Evolutionary conservation across 2,329 filamentous ascomycete species (phyloP), one percentile per base, ranked within the genome.

Genomic region (Macroventuria anomochaeta): DNA sequence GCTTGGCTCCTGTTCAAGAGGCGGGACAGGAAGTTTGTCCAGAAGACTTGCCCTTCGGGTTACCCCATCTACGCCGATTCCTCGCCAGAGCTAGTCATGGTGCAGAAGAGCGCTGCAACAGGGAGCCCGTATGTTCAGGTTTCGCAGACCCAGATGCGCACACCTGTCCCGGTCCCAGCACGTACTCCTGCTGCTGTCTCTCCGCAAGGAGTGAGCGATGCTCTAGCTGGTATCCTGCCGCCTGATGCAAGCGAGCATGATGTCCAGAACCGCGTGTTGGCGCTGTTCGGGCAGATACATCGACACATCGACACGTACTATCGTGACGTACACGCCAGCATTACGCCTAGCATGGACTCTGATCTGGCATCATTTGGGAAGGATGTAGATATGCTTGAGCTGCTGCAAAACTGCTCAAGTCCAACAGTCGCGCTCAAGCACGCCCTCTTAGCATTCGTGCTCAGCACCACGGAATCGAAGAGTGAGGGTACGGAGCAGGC

Each of bases 251-350:
- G 64, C 21, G 68, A 70, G 15, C 31, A 39, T 5, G 59, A 63
- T 8, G 55, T 73, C 6, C 55, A 57, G 20, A 59, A 49, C 12
- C 59, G 53, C n/a, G 57, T 70, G 1, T 46, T 62, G 1, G 52
- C 31, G 7, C 42, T 74, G 20, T 72, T 74, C 43, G 58, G 43
- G 18, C 56, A 64, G 34, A 58, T 72, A 13, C 67, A 71, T 15
- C 46, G 50, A 7, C 70, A 72, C 44, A 53, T 74, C 32, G 67
- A 72, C 13, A 64, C 46, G 6, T 72, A 66, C 44, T 74, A 74
- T 46, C 67, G 72, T 39, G 69, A 74, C 37, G 67, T 71, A 4
- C 66, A 73, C 41, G 70, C 69, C 13, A 67, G 60, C 29, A 68
- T 73, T 10, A 73, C 70, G 13, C 64, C 69, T 2, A 71, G 62